Percentiles rank a stretch among this genome's conserved stretches.
Evolutionary conservation across 495 filamentous ascomycete species (phyloP).

Genomic region (Hypoxylon fragiforme): DNA sequence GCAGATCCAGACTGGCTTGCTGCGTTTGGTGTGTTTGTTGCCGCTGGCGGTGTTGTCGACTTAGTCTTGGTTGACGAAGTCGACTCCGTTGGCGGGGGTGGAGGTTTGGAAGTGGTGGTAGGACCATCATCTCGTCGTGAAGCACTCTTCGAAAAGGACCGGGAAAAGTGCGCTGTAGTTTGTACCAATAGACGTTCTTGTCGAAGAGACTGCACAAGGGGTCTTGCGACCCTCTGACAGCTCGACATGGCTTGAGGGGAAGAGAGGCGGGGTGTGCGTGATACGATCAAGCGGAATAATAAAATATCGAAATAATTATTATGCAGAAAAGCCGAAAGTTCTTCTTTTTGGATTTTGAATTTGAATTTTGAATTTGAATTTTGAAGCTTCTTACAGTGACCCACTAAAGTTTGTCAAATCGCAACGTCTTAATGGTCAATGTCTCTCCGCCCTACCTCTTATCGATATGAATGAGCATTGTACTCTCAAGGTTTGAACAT

Average conservation of each 20-base stretch:
- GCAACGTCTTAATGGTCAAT: slow-evolving; percentile 4
- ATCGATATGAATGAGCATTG: slow-evolving; percentile 28
- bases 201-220: slow-evolving; percentile 65
- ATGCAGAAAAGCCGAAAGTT: too few relatives aligned
- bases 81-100: slow-evolving; percentile 8
- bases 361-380: slow-evolving; percentile 23
- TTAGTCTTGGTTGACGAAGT: too few relatives aligned
- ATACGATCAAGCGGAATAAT: too few relatives aligned
- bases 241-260: slow-evolving; percentile 59
- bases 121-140: slow-evolving; percentile 44
- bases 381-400: slow-evolving; percentile 13
- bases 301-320: too few relatives aligned
- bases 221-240: slow-evolving; percentile 69
- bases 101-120: slow-evolving; percentile 35
- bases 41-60: slow-evolving; percentile 3
- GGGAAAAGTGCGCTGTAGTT: slow-evolving; percentile 41
- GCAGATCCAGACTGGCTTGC: too few relatives aligned
- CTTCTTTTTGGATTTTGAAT: too few relatives aligned
- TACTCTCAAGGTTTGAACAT: slow-evolving; percentile 21
- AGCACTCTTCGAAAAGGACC: slow-evolving; percentile 51
- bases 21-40: slow-evolving; percentile 8
- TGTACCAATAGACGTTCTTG: slow-evolving; percentile 42
- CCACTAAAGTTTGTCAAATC: slow-evolving; percentile 12
- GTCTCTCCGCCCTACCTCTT: neutral
- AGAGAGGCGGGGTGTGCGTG: slow-evolving; percentile 1